phyloP scores from a whole-genome alignment of 371 early-diverging fungal genomes.

The Mucor irregularis region DNA sequence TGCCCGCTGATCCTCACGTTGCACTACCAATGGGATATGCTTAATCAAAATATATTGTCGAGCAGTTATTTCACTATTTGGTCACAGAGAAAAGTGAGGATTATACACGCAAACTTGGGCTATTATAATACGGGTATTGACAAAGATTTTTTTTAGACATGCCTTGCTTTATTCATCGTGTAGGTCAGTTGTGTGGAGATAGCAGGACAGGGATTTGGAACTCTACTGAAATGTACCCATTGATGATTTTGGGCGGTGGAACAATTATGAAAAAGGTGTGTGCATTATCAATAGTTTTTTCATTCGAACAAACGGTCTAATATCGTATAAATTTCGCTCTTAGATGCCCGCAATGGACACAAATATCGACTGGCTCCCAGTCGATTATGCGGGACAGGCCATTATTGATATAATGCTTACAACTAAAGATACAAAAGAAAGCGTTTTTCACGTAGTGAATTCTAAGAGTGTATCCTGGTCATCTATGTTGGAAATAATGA shows the following conservation, averaged over 20 bases:
- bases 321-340: neutral
- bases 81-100: constrained; percentile 16
- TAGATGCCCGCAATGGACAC: constrained; percentile 30
- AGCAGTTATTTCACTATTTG: constrained; percentile 30
- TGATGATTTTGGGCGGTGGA: constrained; percentile 39
- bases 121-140: neutral
- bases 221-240: constrained; percentile 36
- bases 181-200: constrained; percentile 52
- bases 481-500: constrained; percentile 17
- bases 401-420: constrained; percentile 38
- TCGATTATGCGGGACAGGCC: constrained; percentile 29
- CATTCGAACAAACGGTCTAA: no score
- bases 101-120: neutral
- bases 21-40: constrained; percentile 42
- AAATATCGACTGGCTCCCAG: constrained; percentile 38
- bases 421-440: neutral
- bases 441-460: constrained; percentile 35
- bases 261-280: constrained; percentile 15
- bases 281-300: no score
- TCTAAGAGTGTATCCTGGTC: constrained; percentile 22
- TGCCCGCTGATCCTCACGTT: constrained; percentile 22
- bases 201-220: constrained; percentile 45
- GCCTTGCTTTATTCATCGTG: constrained; percentile 39
- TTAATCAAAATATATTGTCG: constrained; percentile 42
- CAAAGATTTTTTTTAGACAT: constrained; percentile 6